Evolutionary conservation across 768 basidiomycete genomes (phyloP), one percentile per base, ranked within the genome.

Genomic region (Hemileccinum rubropunctum): DNA sequence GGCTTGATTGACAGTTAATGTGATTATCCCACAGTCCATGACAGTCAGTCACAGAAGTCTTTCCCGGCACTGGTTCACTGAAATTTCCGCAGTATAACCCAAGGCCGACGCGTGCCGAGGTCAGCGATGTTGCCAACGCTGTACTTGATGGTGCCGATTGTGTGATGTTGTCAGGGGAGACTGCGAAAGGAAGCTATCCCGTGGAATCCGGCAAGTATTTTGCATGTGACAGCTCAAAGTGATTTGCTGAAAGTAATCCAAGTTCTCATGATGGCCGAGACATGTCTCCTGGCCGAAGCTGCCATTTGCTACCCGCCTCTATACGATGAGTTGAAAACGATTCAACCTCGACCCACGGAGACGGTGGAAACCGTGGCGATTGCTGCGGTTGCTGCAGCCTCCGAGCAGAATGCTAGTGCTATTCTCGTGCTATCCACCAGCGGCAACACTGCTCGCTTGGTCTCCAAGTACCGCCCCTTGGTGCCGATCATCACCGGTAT

Each of bases 181-280:
- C 97, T 49, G 97, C 97, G 52, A 99, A 98, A 78, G 97, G 97
- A 54, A 75, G 80, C 56, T 99, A 99, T 72, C 97, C 97, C 46
- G 82, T 98, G 65, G 85, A 95, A 70, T 95, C 97, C 45, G 93
- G 92, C 88, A 64, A 27, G 83, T 69, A 14, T 28, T 43, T 44
- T 36, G 17, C 21, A 23, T 35, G 23, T 21, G 6, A 17, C 27
- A 26, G 9, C 32, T 47, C 4, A 13, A 35, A 33, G 42, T n/a
- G 38, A 40, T 38, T 35, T 20, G 36, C 57, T 56, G 50, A 49
- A 51, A 34, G 20, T 33, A 43, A 40, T 47, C 13, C 21, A 58
- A 91, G 95, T 99, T 57, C 80, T 93, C 61, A 95, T 98, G 95
- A 99, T 99, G 97, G 97, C 95, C 45, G 97, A 99, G 78, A 98